A percentile compares a stretch with the other conserved stretches of the same genome.
Evolutionary conservation across 257 asterid genomes (phyloP).

Genomic region (Cruciata laevipes): DNA sequence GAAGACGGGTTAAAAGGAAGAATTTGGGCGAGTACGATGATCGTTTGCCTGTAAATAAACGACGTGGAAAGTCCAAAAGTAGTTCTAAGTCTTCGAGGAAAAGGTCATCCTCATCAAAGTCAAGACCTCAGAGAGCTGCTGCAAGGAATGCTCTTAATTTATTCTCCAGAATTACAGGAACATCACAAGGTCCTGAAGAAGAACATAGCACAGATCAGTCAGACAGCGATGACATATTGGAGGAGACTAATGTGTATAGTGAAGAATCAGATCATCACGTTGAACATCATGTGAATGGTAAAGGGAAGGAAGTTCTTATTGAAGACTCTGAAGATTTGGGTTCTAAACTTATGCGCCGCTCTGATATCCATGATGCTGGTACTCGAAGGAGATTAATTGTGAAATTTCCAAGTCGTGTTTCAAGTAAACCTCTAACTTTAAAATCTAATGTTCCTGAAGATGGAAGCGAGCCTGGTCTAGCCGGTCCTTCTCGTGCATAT

Average conservation of each 20-base stretch:
- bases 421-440: conserved; percentile 34
- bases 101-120: conserved; percentile 44
- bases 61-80: conserved; percentile 48
- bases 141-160: conserved; percentile 94
- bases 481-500: conserved; percentile 45
- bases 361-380: conserved; percentile 44
- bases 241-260: conserved; percentile 54
- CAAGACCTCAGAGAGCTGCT: conserved; percentile 97
- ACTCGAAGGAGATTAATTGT: conserved; percentile 67
- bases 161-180: conserved; percentile 81
- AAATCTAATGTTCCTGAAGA: conserved; percentile 22
- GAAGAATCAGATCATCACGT: conserved; percentile 67
- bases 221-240: conserved; percentile 55
- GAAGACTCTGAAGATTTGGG: conserved; percentile 42
- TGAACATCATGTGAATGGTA: conserved; percentile 39
- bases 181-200: conserved; percentile 65
- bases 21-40: conserved; percentile 32
- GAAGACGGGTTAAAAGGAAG: conserved; percentile 49
- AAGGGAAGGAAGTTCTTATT: conserved; percentile 65
- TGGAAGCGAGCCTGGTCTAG: conserved; percentile 33
- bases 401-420: conserved; percentile 70
- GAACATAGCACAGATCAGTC: conserved; percentile 53
- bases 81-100: conserved; percentile 46
- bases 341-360: conserved; percentile 26
- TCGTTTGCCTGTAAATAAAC: conserved; percentile 34